These are phyloP conservation scores for Pseudogymnoascus sp. DNA, from an alignment of 2,329 filamentous ascomycete species.

Conservation along the genomic window DNA sequence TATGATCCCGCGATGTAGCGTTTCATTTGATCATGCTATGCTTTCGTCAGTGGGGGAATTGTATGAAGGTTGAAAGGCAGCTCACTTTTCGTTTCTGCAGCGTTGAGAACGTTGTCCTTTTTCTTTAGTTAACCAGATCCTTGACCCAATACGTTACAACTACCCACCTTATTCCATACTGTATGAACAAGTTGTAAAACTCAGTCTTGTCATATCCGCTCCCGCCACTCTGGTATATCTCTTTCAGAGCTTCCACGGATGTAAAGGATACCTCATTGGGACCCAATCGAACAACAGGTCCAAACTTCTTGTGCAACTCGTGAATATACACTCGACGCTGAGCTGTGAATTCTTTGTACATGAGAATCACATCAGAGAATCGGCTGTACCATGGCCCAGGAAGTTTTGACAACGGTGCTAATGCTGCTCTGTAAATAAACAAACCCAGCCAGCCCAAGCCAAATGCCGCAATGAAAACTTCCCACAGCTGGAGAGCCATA, in stretches of 20 bases:
- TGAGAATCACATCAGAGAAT: constrained; percentile 21
- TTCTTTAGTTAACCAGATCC: neutral
- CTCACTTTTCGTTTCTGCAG: constrained; percentile 24
- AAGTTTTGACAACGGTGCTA: constrained; percentile 19
- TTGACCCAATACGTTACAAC: neutral
- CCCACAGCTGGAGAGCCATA: neutral
- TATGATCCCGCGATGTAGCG: constrained; percentile 60
- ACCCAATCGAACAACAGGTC: constrained; percentile 50
- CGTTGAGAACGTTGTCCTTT: constrained; percentile 35
- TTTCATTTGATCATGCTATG: constrained; percentile 56
- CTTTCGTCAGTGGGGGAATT: neutral
- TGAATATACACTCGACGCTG: constrained; percentile 51
- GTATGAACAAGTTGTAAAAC: constrained; percentile 55
- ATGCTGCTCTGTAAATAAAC: constrained; percentile 1
- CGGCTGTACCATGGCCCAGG: constrained; percentile 22
- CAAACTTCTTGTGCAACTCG: constrained; percentile 46
- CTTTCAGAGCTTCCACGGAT: constrained; percentile 49
- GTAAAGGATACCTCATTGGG: constrained; percentile 56
- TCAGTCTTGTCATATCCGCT: constrained; percentile 61
- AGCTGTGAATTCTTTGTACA: constrained; percentile 44
- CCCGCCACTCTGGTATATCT: constrained; percentile 56
- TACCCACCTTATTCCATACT: constrained; percentile 48
- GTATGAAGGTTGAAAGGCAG: neutral
- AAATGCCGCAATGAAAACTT: neutral
- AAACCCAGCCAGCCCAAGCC: neutral